Evolutionary conservation across 1,284 basidiomycete genomes (phyloP).

Genomic region (Cerrena zonata): DNA sequence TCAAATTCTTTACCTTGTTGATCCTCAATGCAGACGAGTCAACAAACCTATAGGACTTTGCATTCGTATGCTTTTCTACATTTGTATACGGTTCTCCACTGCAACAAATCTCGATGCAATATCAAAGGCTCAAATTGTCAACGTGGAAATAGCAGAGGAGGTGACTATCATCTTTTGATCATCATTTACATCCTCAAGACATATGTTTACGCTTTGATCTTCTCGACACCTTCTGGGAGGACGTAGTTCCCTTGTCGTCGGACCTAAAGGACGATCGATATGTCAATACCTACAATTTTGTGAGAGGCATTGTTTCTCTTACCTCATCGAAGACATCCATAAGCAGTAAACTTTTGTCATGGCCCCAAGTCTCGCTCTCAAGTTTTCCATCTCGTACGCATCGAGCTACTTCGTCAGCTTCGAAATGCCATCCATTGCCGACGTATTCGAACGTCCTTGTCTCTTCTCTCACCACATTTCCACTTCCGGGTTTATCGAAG

Average conservation of each 20-base stretch:
- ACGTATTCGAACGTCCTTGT: constrained; percentile 48
- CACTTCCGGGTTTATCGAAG: constrained; percentile 47
- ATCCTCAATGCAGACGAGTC: constrained; percentile 46
- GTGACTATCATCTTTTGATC: no score
- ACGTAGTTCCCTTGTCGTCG: constrained; percentile 46
- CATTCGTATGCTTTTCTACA: no score
- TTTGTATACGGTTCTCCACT: no score
- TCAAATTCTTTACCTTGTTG: constrained; percentile 41
- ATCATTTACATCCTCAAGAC: no score
- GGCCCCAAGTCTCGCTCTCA: constrained; percentile 72
- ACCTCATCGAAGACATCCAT: constrained; percentile 83
- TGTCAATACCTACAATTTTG: background rate
- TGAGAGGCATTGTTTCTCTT: constrained; percentile 14
- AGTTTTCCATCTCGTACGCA: constrained; percentile 71
- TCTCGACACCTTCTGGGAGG: constrained; percentile 44
- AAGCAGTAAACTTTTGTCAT: constrained; percentile 69
- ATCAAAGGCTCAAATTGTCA: no score
- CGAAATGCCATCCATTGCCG: constrained; percentile 66
- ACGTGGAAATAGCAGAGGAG: no score
- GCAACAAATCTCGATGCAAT: no score
- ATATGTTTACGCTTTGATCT: no score
- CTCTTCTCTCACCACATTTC: constrained; percentile 48
- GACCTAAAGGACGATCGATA: constrained; percentile 35
- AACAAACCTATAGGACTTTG: no score
- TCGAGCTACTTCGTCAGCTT: constrained; percentile 81